Base-by-base conservation (phyloP, 2,329 filamentous ascomycete genomes). In the Colletotrichum paranaense region DNA sequence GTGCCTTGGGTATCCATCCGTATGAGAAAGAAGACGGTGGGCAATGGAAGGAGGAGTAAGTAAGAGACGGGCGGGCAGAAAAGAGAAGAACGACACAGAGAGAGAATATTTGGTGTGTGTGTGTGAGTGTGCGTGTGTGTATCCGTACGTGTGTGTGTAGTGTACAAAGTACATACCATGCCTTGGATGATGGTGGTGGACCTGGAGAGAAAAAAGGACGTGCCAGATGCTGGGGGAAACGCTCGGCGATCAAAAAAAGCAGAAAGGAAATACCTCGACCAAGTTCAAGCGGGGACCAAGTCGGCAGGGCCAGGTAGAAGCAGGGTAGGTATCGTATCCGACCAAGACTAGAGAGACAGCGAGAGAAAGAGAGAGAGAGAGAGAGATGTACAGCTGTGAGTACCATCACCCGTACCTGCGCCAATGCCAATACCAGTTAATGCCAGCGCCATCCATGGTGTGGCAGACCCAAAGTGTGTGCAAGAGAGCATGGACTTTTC, bases 191-290 rank as follows among this genome's bases (percentile, higher is more conserved):
- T 38, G 35, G 14, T 38, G 35, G 35, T 38, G 35, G 35, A 38
- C 35, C 35, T 38, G 35, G 35, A 38, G 35, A 38, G 35, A 46
- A 19, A 42, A 19, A 46, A 19, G 42, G 42, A 46, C 42, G 42
- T 46, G 28, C 24, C 26, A 49, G 59, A 57, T 62, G 52, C 55
- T 30, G 52, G 59, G 38, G 67, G 67, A 65, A 68, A 69, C 52
- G 52, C 52, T 69, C 67, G 52, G 60, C 59, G 67, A 68, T 68
- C 67, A 69, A 56, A 62, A 60, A 53, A 28, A n/a, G 57, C 57
- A 30, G 19, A 52, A 24, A 26, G 49, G 42, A 49, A 30, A 62
- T 62, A 16, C 38, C 24, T 49, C 38, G 28, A 38, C 26, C 22
- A 14, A 22, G 7, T 8, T 28, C 26, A 11, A 19, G 19, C 42